A percentile compares a stretch with the other conserved stretches of the same genome.
Conservation (phyloP, 1,284 basidiomycete genomes). For the Rhodotorula sp. region DNA sequence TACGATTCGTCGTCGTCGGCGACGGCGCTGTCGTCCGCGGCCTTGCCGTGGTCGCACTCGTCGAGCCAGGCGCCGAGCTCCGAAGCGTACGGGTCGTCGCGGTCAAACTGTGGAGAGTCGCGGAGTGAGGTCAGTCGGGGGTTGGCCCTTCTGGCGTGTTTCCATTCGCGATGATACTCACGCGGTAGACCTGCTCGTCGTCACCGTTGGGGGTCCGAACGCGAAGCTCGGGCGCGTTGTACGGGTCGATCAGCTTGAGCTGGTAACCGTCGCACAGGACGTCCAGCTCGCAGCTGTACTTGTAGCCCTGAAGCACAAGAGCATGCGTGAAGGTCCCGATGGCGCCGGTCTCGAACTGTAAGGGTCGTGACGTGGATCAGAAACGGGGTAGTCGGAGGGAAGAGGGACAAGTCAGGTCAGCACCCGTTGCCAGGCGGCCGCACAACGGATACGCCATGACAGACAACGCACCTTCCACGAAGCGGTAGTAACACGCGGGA, state of each 20-base stretch:
- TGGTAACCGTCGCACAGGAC: constrained; percentile 81
- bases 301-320: constrained; percentile 80
- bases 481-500: constrained; percentile 52
- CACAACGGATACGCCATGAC: no score
- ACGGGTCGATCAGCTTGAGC: constrained; percentile 77
- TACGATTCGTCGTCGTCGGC: constrained; percentile 39
- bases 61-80: constrained; percentile 43
- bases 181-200: constrained; percentile 59
- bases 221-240: constrained; percentile 69
- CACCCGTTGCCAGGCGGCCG: no score
- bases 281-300: constrained; percentile 68
- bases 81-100: constrained; percentile 42
- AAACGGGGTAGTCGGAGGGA: no score
- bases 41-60: constrained; percentile 23
- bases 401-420: no score
- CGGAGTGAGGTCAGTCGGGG: constrained; percentile 51
- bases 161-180: constrained; percentile 48
- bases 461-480: constrained; percentile 56
- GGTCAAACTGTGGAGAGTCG: constrained; percentile 60
- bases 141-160: no score
- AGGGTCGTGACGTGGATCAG: no score
- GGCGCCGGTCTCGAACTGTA: constrained; percentile 75
- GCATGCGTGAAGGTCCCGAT: constrained; percentile 85
- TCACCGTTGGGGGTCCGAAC: constrained; percentile 69
- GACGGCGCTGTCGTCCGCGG: constrained; percentile 38